Percentiles rank a stretch among this genome's conserved stretches.
phyloP scores from a whole-genome alignment of 73 alveolate species.

The Paraurostyla sp. region DNA sequence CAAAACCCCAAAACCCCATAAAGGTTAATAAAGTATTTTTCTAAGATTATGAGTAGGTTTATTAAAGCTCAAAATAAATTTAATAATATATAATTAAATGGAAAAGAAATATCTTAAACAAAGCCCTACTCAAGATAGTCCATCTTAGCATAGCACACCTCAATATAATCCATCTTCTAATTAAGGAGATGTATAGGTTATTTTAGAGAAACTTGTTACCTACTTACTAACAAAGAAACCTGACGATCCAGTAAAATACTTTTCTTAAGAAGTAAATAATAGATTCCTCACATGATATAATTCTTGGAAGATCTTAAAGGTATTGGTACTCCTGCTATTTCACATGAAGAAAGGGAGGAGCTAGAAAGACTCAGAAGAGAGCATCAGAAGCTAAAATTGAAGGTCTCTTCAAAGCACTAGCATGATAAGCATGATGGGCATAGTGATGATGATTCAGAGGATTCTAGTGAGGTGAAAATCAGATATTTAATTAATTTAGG shows the following conservation, averaged over 20 bases:
- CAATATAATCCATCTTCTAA: neutral
- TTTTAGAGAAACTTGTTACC: conserved; percentile 67
- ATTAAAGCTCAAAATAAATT: neutral
- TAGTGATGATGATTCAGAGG: conserved; percentile 34
- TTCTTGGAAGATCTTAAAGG: conserved; percentile 70
- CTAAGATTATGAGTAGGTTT: neutral
- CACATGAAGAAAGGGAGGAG: conserved; percentile 68
- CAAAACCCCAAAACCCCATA: conserved; percentile 28
- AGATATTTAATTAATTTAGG: neutral
- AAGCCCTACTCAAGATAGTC: too few relatives aligned
- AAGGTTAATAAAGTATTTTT: neutral
- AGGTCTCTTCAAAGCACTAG: neutral
- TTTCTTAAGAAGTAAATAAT: too few relatives aligned
- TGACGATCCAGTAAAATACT: conserved; percentile 58
- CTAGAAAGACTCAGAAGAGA: conserved; percentile 62
- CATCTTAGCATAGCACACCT: too few relatives aligned
- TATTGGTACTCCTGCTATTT: conserved; percentile 54
- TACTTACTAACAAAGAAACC: conserved; percentile 74
- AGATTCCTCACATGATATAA: conserved; percentile 73
- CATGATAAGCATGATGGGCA: neutral
- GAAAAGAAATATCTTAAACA: neutral
- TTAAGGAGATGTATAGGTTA: conserved; percentile 21
- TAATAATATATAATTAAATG: conserved; percentile 23
- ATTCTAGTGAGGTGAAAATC: neutral
- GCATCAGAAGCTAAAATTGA: neutral